Percentiles rank a stretch among this genome's conserved stretches.
Conservation (phyloP, 169 alveolate species). For the Plasmodium ovale region DNA sequence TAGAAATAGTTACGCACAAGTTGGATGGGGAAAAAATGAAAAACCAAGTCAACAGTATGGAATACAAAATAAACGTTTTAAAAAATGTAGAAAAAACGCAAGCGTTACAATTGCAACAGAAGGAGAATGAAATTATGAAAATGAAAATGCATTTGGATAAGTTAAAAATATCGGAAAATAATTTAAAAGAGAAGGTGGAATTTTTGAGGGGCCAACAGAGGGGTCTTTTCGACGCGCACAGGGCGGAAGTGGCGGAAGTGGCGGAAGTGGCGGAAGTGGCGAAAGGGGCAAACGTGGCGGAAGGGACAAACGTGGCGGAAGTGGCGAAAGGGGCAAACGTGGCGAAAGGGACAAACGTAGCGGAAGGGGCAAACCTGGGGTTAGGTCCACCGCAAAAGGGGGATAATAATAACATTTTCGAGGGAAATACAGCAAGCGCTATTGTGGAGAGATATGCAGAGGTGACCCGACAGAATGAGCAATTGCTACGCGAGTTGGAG, state of each 20-base stretch:
- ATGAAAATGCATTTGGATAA: conserved; percentile 20
- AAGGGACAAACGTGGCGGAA: neutral
- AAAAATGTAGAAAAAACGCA: conserved; percentile 39
- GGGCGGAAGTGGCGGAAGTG: neutral
- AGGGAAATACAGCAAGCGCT: neutral
- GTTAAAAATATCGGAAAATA: conserved; percentile 30
- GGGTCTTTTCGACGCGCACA: neutral
- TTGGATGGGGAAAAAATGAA: conserved; percentile 49
- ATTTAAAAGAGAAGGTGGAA: neutral
- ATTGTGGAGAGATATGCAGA: neutral
- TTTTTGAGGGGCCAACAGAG: conserved; percentile 2
- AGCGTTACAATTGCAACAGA: conserved; percentile 38
- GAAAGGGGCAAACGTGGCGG: neutral
- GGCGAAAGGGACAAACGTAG: neutral
- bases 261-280: neutral
- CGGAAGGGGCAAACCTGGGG: neutral
- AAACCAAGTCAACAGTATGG: conserved; percentile 1
- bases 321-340: neutral
- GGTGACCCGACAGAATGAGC: conserved; percentile 3
- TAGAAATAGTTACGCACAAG: conserved; percentile 16
- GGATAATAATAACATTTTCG: no score
- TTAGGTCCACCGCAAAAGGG: no score
- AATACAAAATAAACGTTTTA: conserved; percentile 32
- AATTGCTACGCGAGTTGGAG: conserved; percentile 3
- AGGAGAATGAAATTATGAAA: conserved; percentile 37